Percentiles rank a stretch among this genome's conserved stretches.
Evolutionary conservation across 352 stramenopile genomes (phyloP).

Genomic region (Phytopythium cucurbitacearum): DNA sequence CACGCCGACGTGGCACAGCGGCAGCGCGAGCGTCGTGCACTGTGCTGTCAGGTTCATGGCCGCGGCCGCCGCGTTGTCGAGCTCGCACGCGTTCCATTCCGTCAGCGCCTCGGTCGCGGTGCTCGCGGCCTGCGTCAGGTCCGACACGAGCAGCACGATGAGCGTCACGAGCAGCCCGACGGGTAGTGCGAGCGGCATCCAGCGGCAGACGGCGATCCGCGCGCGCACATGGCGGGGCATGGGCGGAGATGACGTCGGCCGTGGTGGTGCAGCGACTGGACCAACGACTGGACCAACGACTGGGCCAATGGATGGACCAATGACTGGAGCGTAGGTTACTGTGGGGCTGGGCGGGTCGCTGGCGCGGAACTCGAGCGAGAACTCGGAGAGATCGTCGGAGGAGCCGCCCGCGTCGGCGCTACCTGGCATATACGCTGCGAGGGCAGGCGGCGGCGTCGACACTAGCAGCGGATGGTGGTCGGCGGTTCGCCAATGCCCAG

Average conservation of each 20-base stretch:
- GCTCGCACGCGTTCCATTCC: slow-evolving; percentile 27
- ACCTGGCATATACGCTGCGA: slow-evolving; percentile 3
- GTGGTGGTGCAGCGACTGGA: not conserved
- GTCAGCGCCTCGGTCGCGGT: slow-evolving; percentile 15
- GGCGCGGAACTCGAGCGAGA: not conserved
- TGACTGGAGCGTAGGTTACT: not conserved
- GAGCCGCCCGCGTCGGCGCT: not conserved
- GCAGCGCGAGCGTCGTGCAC: slow-evolving; percentile 31
- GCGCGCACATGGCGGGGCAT: slow-evolving; percentile 27
- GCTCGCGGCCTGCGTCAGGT: slow-evolving; percentile 18
- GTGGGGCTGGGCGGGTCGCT: slow-evolving; percentile 6
- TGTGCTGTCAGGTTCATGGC: slow-evolving; percentile 24
- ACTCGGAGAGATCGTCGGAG: slow-evolving; percentile 1
- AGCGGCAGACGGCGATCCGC: slow-evolving; percentile 24
- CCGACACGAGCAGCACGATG: slow-evolving; percentile 27
- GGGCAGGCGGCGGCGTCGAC: too few relatives aligned
- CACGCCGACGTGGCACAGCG: slow-evolving; percentile 41
- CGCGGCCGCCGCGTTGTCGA: slow-evolving; percentile 20
- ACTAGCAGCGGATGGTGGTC: too few relatives aligned
- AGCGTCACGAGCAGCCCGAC: slow-evolving; percentile 23
- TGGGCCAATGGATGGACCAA: not conserved
- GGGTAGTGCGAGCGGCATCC: slow-evolving; percentile 27
- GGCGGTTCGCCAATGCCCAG: too few relatives aligned
- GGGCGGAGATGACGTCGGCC: slow-evolving; percentile 1
- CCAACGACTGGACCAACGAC: not conserved